Conservation (phyloP, 2,329 filamentous ascomycete species). For the Neofusicoccum ribis region DNA sequence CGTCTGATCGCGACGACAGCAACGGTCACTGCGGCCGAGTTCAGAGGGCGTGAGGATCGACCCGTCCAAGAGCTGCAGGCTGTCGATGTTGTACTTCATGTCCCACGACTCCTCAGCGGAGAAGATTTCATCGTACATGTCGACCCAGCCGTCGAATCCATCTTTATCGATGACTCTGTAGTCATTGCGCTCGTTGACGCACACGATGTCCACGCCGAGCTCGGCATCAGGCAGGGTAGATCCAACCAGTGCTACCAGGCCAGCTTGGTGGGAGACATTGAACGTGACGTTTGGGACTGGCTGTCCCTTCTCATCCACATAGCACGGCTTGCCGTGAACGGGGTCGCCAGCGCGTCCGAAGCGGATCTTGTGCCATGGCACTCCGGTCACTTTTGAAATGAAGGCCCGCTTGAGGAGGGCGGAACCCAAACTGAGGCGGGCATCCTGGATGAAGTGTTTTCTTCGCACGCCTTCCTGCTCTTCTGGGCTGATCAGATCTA, state of each 20-base stretch:
- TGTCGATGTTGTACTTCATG: conserved; percentile 51
- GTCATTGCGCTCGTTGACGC: conserved; percentile 67
- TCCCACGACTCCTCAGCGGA: conserved; percentile 60
- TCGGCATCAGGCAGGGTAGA: conserved; percentile 42
- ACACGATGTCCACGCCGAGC: conserved; percentile 75
- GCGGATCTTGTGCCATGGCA: conserved; percentile 62
- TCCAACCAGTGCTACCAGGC: conserved; percentile 69
- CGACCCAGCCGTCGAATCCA: conserved; percentile 68
- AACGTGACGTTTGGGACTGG: conserved; percentile 57
- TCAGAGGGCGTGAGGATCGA: conserved; percentile 40
- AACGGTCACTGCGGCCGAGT: conserved; percentile 47
- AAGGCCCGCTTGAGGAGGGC: conserved; percentile 72
- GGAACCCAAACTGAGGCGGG: conserved; percentile 72
- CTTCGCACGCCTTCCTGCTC: conserved; percentile 61
- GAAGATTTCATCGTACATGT: conserved; percentile 72
- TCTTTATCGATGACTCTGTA: conserved; percentile 60
- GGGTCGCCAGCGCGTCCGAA: conserved; percentile 57
- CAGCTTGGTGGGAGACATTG: conserved; percentile 78
- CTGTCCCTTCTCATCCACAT: conserved; percentile 44
- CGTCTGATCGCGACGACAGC: conserved; percentile 38
- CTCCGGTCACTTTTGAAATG: conserved; percentile 58
- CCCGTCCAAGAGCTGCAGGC: conserved; percentile 48
- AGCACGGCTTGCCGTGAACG: conserved; percentile 53
- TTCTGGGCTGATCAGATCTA: conserved; percentile 45
- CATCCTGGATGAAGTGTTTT: conserved; percentile 69